Percentiles rank a stretch among this genome's conserved stretches.
phyloP scores from a whole-genome alignment of 2,329 filamentous ascomycete genomes.

The Byssochlamys sp. region DNA sequence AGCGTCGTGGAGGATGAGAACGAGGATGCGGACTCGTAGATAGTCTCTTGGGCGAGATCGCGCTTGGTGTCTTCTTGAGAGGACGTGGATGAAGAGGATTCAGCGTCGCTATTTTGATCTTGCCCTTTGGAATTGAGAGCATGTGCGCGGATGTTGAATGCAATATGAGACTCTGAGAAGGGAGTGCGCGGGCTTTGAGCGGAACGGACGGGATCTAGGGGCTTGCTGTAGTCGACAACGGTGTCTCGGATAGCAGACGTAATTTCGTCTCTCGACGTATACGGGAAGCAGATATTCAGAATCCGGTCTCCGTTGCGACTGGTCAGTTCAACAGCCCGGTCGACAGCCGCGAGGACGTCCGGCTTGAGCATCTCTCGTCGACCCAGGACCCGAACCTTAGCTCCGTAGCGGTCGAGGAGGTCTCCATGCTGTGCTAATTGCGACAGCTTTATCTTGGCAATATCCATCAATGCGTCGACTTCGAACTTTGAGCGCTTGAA shows the following conservation, averaged over 20 bases:
- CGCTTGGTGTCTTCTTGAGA: slow-evolving; percentile 29
- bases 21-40: slow-evolving; percentile 27
- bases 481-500: slow-evolving; percentile 95
- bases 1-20: slow-evolving; percentile 43
- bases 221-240: slow-evolving; percentile 73
- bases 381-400: slow-evolving; percentile 73
- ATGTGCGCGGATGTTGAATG: slow-evolving; percentile 69
- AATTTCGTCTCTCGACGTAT: slow-evolving; percentile 92
- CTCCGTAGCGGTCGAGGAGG: slow-evolving; percentile 83
- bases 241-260: slow-evolving; percentile 79
- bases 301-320: slow-evolving; percentile 70
- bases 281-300: slow-evolving; percentile 94
- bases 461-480: slow-evolving; percentile 92
- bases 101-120: slow-evolving; percentile 40
- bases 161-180: slow-evolving; percentile 81
- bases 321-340: slow-evolving; percentile 76
- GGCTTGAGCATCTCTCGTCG: slow-evolving; percentile 72
- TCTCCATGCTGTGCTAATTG: slow-evolving; percentile 90
- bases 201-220: slow-evolving; percentile 42
- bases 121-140: slow-evolving; percentile 29
- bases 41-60: slow-evolving; percentile 12
- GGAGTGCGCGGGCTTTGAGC: slow-evolving; percentile 45
- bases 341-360: slow-evolving; percentile 81
- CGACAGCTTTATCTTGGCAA: slow-evolving; percentile 87
- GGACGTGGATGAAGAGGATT: slow-evolving; percentile 34